Evolutionary conservation across 345 rosid species (phyloP).

Genomic region (Ricinus communis): DNA sequence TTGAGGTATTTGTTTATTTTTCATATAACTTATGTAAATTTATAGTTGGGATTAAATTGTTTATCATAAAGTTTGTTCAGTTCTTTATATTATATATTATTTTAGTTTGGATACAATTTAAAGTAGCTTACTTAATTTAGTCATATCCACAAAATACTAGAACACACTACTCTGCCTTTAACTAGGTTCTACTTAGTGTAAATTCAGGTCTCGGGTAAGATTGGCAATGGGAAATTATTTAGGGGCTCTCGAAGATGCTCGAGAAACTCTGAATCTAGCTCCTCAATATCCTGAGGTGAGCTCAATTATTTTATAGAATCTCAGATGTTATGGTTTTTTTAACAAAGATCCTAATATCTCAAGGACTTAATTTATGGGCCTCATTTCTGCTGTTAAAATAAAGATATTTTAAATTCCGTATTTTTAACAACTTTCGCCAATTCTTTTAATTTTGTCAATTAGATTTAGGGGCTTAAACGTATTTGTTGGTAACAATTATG

Average conservation of each 20-base stretch:
- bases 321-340: no score
- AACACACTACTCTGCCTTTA: no score
- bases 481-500: no score
- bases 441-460: no score
- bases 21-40: not conserved
- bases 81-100: not conserved
- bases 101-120: not conserved
- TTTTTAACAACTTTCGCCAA: no score
- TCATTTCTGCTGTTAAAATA: not conserved
- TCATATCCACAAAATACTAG: not conserved
- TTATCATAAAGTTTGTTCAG: not conserved
- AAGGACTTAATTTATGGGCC: not conserved
- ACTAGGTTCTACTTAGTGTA: constrained; percentile 1
- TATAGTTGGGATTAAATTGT: not conserved
- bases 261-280: constrained; percentile 46
- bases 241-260: constrained; percentile 82
- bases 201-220: constrained; percentile 60
- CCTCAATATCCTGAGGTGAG: constrained; percentile 63
- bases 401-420: no score
- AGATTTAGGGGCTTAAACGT: no score
- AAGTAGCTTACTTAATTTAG: not conserved
- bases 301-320: not conserved
- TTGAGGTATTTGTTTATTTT: constrained; percentile 50
- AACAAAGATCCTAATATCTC: not conserved
- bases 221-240: constrained; percentile 52